These are phyloP conservation scores for Acanthamoeba royreba DNA, from an alignment of 208 protist species.

Conservation along the genomic window DNA sequence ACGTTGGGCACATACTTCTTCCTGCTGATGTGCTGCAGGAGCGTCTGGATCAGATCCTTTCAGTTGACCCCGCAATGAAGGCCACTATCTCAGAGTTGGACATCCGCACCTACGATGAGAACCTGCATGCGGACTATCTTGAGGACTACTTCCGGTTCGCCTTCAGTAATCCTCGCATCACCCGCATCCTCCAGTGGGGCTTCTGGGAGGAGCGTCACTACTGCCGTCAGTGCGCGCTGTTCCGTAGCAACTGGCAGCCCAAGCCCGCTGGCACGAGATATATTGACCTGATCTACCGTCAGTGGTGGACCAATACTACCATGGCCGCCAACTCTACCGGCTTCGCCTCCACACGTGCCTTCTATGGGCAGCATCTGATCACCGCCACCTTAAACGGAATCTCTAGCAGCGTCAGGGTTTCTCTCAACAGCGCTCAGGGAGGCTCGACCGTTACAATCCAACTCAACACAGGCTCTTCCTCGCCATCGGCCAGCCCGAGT, in stretches of 20 bases:
- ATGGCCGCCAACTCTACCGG: neutral
- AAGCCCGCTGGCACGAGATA: neutral
- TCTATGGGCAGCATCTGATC: neutral
- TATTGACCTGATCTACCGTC: neutral
- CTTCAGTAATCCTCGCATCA: neutral
- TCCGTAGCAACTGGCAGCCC: neutral
- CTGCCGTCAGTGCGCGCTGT: neutral
- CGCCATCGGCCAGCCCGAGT: neutral
- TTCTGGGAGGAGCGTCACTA: constrained; percentile 23
- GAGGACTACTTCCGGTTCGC: neutral
- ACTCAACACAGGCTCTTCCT: neutral
- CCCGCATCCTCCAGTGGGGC: neutral
- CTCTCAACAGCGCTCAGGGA: neutral
- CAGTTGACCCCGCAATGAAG: neutral
- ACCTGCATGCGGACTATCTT: neutral
- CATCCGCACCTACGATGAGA: neutral
- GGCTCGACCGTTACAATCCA: neutral
- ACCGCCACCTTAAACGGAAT: neutral
- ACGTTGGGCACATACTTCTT: too few species aligned
- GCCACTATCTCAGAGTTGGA: neutral
- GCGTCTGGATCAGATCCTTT: too few species aligned
- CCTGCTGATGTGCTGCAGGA: too few species aligned
- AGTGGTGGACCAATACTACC: neutral
- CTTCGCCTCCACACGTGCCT: neutral
- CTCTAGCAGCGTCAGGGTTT: neutral